Evolutionary conservation across 2,329 filamentous ascomycete genomes (phyloP).

Genomic region (Fusarium sp.): DNA sequence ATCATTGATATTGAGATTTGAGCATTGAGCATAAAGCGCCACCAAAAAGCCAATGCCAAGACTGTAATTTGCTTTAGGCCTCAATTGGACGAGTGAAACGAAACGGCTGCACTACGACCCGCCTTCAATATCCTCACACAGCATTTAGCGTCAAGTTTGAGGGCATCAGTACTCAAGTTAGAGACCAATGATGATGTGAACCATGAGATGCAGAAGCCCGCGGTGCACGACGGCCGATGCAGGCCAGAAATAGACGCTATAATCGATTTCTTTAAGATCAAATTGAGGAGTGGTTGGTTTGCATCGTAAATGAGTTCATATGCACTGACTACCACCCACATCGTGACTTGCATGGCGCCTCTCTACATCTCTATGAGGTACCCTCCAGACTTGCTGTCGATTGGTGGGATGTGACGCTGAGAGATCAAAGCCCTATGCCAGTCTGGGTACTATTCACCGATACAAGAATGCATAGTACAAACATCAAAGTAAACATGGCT

Average conservation of each 20-base stretch:
- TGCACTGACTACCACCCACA: conserved; percentile 48
- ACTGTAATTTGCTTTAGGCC: conserved; percentile 39
- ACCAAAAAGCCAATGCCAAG: conserved; percentile 24
- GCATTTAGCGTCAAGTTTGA: conserved; percentile 9
- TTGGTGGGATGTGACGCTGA: conserved; percentile 25
- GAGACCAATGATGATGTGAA: neutral
- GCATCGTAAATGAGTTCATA: conserved; percentile 3
- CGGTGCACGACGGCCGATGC: conserved; percentile 14
- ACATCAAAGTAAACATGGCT: neutral
- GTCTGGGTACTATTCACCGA: conserved; percentile 4
- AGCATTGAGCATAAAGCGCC: conserved; percentile 27
- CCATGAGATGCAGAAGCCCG: conserved; percentile 8
- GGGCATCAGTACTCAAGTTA: neutral
- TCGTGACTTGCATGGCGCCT: conserved; percentile 29
- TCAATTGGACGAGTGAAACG: conserved; percentile 38
- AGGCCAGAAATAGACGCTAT: conserved; percentile 9
- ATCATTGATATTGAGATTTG: conserved; percentile 9
- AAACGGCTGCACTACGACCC: conserved; percentile 38
- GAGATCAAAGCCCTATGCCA: conserved; percentile 1
- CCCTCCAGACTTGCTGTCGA: conserved; percentile 14
- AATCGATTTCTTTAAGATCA: neutral
- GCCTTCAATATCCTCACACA: conserved; percentile 22
- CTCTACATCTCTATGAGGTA: neutral
- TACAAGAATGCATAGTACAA: neutral
- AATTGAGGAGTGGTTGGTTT: neutral